Conservation (phyloP, 2,329 filamentous ascomycete genomes). For the Neodidymelliopsis sp. region DNA sequence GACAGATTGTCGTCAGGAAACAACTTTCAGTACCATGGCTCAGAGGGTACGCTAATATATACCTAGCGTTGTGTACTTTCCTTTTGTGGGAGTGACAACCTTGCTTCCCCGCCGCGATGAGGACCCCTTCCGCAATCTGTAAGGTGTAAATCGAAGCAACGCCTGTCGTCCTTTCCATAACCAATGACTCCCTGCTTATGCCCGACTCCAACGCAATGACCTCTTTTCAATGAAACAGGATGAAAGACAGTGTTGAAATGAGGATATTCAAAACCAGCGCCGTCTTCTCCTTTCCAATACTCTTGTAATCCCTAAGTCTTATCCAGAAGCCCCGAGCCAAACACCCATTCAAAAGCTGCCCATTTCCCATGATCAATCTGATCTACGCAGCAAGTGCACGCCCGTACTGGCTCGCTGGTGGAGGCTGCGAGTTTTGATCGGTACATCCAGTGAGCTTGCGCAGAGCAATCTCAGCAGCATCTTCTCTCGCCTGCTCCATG, state of each 20-base stretch:
- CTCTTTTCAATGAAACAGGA: neutral
- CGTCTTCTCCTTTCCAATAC: neutral
- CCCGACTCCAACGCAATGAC: conserved; percentile 5
- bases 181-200: neutral
- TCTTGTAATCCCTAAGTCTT: neutral
- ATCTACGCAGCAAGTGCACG: conserved; percentile 5
- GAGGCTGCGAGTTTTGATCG: conserved; percentile 27
- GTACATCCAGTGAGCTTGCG: conserved; percentile 30
- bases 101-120: conserved; percentile 1
- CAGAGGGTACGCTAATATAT: conserved; percentile 1
- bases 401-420: conserved; percentile 35
- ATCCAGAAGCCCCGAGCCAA: neutral
- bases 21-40: neutral
- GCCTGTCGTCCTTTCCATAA: neutral
- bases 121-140: neutral
- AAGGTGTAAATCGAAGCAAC: neutral
- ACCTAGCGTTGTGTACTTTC: conserved; percentile 1
- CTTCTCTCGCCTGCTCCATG: conserved; percentile 45
- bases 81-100: neutral
- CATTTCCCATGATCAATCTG: neutral
- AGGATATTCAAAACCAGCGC: neutral
- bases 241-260: neutral
- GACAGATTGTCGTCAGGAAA: neutral
- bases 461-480: conserved; percentile 46
- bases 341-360: neutral